Evolutionary conservation across 805 yeast species (phyloP), one percentile per base, ranked within the genome.

Genomic region (Suhomyces faveliae): DNA sequence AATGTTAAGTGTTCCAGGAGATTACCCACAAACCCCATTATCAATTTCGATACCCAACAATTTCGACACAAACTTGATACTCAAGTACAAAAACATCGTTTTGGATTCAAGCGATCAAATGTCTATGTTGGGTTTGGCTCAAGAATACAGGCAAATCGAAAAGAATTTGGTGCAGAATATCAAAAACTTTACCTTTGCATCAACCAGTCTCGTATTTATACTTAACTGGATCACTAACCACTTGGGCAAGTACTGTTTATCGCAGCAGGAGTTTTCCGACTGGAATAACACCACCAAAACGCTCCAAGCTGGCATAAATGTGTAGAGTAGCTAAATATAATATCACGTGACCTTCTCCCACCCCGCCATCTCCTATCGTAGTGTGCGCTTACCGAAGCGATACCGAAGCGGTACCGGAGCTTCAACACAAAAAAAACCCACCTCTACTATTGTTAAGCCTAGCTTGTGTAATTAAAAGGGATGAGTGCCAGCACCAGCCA

Each of bases 171-270:
- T 48, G 8, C 42, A 39, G 4, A 69, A 70, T 48, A 53, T 66
- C 15, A 45, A 51, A 19, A 35, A 23, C 5, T 56, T 43, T 42
- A 48, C 53, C 21, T 60, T 63, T 37, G 51, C 45, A 7, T 42
- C 46, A 15, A 24, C 35, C 3, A 55, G 45, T 49, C 53, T 71
- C 20, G 61, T 69, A n/a, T 51, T 54, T 10, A 54, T 58, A 12
- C 43, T 70, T 47, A 71, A 70, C 53, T 64, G 67, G 61, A 42
- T 71, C 4, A 53, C 63, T 10, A 68, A 67, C 46, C 61, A 68
- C 40, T 37, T 67, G 43, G 58, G 54, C 3, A 38, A 38, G 8
- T 63, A 66, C 46, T 52, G 62, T 21, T 13, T 15, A 20, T 21
- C 35, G 5, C 30, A 15, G 10, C 29, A 30, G 10, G 47, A 33